Evolutionary conservation across 306 rosid genomes (phyloP).

Genomic region (Cicer pinnatifidum): DNA sequence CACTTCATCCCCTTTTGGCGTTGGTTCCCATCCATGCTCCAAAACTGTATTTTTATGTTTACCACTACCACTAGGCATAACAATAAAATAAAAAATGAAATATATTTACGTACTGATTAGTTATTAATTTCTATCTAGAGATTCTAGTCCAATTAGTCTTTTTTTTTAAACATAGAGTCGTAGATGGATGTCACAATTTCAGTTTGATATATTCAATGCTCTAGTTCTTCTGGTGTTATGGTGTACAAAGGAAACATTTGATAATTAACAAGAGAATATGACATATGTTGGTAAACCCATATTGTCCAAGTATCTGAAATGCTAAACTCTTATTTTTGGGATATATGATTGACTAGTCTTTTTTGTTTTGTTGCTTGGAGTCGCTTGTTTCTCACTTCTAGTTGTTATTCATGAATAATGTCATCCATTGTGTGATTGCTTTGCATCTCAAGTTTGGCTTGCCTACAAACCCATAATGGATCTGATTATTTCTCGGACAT

Average conservation of each 20-base stretch:
- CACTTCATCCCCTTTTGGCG: no score
- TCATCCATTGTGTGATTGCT: conserved; percentile 6
- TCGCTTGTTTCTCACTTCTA: conserved; percentile 28
- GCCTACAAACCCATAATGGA: conserved; percentile 1
- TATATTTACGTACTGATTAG: neutral
- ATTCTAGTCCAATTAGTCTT: conserved; percentile 19
- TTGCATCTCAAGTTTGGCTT: conserved; percentile 1
- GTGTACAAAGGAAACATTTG: neutral
- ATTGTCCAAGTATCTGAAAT: conserved; percentile 21
- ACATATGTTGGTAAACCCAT: conserved; percentile 4
- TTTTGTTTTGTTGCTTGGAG: neutral
- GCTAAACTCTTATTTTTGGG: neutral
- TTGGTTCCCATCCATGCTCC: no score
- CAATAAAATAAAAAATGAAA: conserved; percentile 1
- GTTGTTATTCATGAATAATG: conserved; percentile 10
- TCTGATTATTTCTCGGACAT: neutral
- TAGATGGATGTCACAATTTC: neutral
- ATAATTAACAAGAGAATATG: neutral
- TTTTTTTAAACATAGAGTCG: no score
- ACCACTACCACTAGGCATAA: neutral
- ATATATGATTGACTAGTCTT: conserved; percentile 20
- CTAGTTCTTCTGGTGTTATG: neutral
- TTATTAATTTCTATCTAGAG: neutral
- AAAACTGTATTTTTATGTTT: neutral
- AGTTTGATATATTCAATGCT: conserved; percentile 8